Evolutionary conservation across 2,329 filamentous ascomycete genomes (phyloP).

Genomic region (Sporothrix sp.): DNA sequence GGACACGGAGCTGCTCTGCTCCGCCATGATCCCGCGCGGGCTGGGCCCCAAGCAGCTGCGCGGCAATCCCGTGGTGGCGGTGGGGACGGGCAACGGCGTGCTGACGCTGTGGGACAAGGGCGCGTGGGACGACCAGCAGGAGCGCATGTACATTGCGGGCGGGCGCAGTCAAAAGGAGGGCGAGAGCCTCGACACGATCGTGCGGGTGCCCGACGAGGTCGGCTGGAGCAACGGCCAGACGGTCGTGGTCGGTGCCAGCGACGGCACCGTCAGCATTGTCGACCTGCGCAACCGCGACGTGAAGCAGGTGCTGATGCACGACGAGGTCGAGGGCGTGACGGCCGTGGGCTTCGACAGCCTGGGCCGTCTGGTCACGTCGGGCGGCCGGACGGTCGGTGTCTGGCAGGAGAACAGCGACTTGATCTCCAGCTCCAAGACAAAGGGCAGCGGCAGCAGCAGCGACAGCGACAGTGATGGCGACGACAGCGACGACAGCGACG

Average conservation of each 20-base stretch:
- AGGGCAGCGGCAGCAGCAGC: not conserved
- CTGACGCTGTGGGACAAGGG: slow-evolving; percentile 91
- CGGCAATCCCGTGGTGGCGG: slow-evolving; percentile 66
- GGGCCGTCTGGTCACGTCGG: slow-evolving; percentile 80
- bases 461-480: slow-evolving; percentile 32
- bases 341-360: slow-evolving; percentile 75
- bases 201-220: slow-evolving; percentile 59
- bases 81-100: slow-evolving; percentile 67
- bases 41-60: slow-evolving; percentile 56
- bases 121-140: slow-evolving; percentile 90
- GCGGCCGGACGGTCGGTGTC: slow-evolving; percentile 76
- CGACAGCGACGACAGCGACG: slow-evolving; percentile 36
- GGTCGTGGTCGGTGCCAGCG: slow-evolving; percentile 70
- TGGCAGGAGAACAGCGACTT: slow-evolving; percentile 64
- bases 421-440: slow-evolving; percentile 7
- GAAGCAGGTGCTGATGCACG: slow-evolving; percentile 59
- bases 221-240: slow-evolving; percentile 56
- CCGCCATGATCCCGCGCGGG: slow-evolving; percentile 61
- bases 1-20: slow-evolving; percentile 83
- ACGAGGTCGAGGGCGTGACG: slow-evolving; percentile 79
- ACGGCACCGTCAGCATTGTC: slow-evolving; percentile 69
- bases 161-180: slow-evolving; percentile 42
- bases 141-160: slow-evolving; percentile 68
- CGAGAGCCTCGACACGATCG: slow-evolving; percentile 73
- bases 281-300: slow-evolving; percentile 66